These are phyloP conservation scores for Aspergillus thermomutatus DNA, from an alignment of 2,329 filamentous ascomycete species.

Conservation along the genomic window DNA sequence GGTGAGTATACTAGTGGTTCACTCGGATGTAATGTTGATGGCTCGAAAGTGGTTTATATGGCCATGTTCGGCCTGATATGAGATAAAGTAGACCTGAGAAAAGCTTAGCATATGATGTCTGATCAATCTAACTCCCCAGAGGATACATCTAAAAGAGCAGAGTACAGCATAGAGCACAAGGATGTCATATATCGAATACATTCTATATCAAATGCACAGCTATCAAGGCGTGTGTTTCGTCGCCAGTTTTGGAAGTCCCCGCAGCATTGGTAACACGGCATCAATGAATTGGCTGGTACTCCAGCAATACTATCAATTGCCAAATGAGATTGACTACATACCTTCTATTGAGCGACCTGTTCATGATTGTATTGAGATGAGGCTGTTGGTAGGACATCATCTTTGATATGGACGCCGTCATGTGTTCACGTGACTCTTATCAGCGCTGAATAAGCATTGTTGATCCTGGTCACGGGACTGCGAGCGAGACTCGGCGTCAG, in stretches of 20 bases:
- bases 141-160: background rate
- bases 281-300: background rate
- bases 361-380: background rate
- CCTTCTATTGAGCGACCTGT: background rate
- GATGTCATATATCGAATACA: background rate
- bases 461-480: background rate
- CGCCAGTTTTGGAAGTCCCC: background rate
- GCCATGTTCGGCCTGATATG: background rate
- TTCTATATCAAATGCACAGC: background rate
- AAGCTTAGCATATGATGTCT: background rate
- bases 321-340: background rate
- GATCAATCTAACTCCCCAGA: background rate
- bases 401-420: constrained; percentile 5
- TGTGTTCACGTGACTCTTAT: background rate
- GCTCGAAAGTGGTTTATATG: background rate
- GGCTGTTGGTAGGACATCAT: background rate
- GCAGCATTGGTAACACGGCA: background rate
- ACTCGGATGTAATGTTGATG: background rate
- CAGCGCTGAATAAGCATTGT: background rate
- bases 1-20: background rate
- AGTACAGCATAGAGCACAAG: background rate
- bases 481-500: constrained; percentile 5
- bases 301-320: background rate
- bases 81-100: background rate
- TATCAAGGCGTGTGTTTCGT: background rate